Evolutionary conservation across 805 yeast genomes (phyloP).

Genomic region (Spathaspora passalidarum): DNA sequence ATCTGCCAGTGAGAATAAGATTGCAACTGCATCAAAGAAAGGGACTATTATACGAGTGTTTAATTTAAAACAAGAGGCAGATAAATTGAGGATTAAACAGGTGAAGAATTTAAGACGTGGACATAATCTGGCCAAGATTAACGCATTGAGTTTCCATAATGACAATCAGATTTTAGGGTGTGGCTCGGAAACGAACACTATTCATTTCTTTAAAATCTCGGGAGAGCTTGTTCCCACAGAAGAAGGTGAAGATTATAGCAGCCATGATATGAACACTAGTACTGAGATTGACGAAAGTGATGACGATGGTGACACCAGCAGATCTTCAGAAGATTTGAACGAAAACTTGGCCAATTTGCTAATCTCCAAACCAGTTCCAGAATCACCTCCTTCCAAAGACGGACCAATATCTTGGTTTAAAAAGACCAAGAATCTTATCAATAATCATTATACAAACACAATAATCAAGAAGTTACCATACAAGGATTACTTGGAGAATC

Average conservation of each 20-base stretch:
- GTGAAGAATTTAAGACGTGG: conserved; percentile 39
- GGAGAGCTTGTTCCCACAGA: conserved; percentile 4
- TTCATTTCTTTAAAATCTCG: conserved; percentile 35
- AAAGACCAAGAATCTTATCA: conserved; percentile 25
- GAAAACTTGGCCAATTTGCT: conserved; percentile 40
- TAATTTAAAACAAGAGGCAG: conserved; percentile 15
- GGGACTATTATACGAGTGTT: conserved; percentile 42
- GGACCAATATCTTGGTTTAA: conserved; percentile 20
- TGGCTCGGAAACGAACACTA: conserved; percentile 38
- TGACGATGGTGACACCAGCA: conserved; percentile 18
- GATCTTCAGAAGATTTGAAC: conserved; percentile 38
- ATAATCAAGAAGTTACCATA: conserved; percentile 39
- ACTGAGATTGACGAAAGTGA: conserved; percentile 18
- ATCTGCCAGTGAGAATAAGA: conserved; percentile 21
- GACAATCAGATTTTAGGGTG: conserved; percentile 36
- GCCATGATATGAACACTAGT: conserved; percentile 9
- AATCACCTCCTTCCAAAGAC: conserved; percentile 3
- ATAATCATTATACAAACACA: conserved; percentile 36
- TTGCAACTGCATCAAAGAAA: conserved; percentile 42
- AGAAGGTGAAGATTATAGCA: conserved; percentile 8
- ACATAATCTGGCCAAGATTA: conserved; percentile 33
- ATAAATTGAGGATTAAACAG: conserved; percentile 19
- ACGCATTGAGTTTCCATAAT: conserved; percentile 31
- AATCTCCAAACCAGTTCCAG: conserved; percentile 20
- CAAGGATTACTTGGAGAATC: conserved; percentile 36